Evolutionary conservation across 2,329 filamentous ascomycete species (phyloP).

Genomic region (Epichloe amarillans): DNA sequence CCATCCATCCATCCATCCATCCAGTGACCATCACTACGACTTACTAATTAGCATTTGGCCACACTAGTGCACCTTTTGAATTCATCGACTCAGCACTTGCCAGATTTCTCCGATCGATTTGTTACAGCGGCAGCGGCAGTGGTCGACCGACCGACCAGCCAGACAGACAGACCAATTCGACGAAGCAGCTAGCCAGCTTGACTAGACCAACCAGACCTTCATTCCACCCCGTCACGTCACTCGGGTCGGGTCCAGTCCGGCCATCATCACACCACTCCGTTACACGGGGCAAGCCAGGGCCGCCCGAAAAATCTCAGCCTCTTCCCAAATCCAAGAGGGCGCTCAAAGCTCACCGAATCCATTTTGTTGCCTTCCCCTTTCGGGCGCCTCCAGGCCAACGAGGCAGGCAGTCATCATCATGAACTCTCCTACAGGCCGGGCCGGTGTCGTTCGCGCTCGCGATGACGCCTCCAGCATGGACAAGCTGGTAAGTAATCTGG

Average conservation of each 20-base stretch:
- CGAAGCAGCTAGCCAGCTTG: no score
- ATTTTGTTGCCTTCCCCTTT: constrained; percentile 7
- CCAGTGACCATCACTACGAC: no score
- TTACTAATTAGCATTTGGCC: no score
- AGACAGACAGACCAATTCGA: neutral
- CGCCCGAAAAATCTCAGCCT: constrained; percentile 6
- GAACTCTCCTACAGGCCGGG: constrained; percentile 37
- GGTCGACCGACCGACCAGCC: neutral
- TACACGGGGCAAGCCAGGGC: constrained; percentile 5
- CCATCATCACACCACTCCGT: constrained; percentile 11
- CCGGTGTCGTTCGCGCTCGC: constrained; percentile 41
- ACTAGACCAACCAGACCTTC: neutral
- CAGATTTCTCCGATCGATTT: no score
- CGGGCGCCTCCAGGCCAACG: constrained; percentile 6
- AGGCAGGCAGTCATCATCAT: constrained; percentile 16
- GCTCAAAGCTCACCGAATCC: neutral
- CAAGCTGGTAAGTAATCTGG: constrained; percentile 39
- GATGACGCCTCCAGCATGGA: constrained; percentile 40
- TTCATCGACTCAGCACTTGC: no score
- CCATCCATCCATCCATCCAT: no score
- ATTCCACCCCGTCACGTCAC: constrained; percentile 11
- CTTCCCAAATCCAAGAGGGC: neutral
- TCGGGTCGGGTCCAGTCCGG: constrained; percentile 8
- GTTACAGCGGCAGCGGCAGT: neutral
- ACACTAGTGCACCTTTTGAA: no score